Evolutionary conservation across 1,284 basidiomycete species (phyloP).

Genomic region (Earliella scabrosa): DNA sequence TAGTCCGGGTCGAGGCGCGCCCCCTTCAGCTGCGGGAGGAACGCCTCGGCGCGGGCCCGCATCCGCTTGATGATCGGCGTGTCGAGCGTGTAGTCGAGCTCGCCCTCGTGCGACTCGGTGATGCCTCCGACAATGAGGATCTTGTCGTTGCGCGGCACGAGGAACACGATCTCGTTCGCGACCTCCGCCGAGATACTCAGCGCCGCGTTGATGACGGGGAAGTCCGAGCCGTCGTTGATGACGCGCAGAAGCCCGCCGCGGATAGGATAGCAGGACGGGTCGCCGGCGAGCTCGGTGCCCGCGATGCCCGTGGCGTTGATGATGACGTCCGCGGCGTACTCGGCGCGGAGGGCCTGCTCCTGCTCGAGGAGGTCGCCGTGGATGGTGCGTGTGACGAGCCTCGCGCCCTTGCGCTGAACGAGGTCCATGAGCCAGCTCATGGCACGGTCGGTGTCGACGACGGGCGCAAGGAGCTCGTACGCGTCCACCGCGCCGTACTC

Average conservation of each 20-base stretch:
- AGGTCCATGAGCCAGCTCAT: slow-evolving; percentile 37
- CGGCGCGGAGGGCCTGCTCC: slow-evolving; percentile 35
- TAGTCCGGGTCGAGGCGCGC: slow-evolving; percentile 36
- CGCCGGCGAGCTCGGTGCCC: slow-evolving; percentile 36
- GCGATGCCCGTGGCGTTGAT: slow-evolving; percentile 41
- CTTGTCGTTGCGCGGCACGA: slow-evolving; percentile 39
- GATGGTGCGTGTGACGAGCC: slow-evolving; percentile 33
- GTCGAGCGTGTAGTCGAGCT: slow-evolving; percentile 38
- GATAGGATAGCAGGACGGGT: slow-evolving; percentile 39
- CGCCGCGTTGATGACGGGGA: slow-evolving; percentile 39
- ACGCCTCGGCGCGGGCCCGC: slow-evolving; percentile 36
- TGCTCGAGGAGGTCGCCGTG: slow-evolving; percentile 30
- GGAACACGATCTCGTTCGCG: slow-evolving; percentile 37
- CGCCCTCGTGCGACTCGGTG: slow-evolving; percentile 33
- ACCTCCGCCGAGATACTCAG: slow-evolving; percentile 32
- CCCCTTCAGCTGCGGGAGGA: slow-evolving; percentile 37
- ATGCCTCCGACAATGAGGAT: slow-evolving; percentile 38
- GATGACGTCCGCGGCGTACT: slow-evolving; percentile 39
- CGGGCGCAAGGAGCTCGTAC: slow-evolving; percentile 39
- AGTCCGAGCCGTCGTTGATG: slow-evolving; percentile 41
- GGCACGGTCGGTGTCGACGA: slow-evolving; percentile 43
- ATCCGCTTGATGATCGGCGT: slow-evolving; percentile 40
- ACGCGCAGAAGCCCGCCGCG: slow-evolving; percentile 44
- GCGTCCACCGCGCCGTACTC: slow-evolving; percentile 39
- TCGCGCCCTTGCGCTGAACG: slow-evolving; percentile 37